These are phyloP conservation scores for Teratosphaeria destructans DNA, from an alignment of 2,329 filamentous ascomycete species.

Conservation along the genomic window DNA sequence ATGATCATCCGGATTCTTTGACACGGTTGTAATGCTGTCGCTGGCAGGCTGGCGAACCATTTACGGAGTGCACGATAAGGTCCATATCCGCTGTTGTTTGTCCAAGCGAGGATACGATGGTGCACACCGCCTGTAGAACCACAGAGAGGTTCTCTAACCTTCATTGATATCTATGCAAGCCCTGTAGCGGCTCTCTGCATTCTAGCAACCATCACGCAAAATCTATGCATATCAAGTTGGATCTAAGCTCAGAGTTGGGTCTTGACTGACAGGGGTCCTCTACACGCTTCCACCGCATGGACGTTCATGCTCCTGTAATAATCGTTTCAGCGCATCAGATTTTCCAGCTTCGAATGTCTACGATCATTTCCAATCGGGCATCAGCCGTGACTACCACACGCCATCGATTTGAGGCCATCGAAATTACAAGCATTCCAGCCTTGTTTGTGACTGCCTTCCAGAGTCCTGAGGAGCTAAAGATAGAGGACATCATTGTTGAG, in stretches of 20 bases:
- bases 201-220: too few relatives aligned
- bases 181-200: too few relatives aligned
- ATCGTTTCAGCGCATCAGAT: background rate
- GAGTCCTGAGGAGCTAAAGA: too few relatives aligned
- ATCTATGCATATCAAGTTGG: background rate
- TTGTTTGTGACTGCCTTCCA: background rate
- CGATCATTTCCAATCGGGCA: background rate
- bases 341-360: background rate
- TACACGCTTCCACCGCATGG: background rate
- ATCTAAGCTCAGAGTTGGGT: background rate
- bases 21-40: background rate
- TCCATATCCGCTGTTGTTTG: background rate
- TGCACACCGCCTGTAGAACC: too few relatives aligned
- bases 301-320: background rate
- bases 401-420: background rate
- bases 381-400: background rate
- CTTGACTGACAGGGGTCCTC: background rate
- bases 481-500: too few relatives aligned
- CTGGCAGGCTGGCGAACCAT: background rate
- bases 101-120: too few relatives aligned
- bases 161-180: too few relatives aligned
- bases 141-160: too few relatives aligned
- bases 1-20: background rate
- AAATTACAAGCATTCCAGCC: background rate
- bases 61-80: background rate